Conservation (phyloP, 164 flowering plant genomes). For the Berberis thunbergii region DNA sequence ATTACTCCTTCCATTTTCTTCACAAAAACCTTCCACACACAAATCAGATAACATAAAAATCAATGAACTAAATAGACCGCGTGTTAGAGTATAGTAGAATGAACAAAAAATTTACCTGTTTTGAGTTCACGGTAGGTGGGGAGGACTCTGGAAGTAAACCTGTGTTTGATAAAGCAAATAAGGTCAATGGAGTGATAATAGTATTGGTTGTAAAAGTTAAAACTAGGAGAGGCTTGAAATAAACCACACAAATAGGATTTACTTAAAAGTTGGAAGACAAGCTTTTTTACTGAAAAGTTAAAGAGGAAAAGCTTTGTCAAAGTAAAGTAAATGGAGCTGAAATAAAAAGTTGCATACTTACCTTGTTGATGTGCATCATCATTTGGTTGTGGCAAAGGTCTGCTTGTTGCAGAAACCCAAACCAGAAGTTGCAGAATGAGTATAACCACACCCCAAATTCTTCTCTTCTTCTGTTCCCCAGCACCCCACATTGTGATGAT, state of each 20-base stretch:
- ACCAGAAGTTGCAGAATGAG: neutral
- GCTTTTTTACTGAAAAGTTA: neutral
- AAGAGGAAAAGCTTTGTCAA: neutral
- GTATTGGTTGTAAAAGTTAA: neutral
- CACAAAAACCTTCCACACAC: constrained; percentile 7
- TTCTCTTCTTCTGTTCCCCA: neutral
- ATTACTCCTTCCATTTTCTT: constrained; percentile 5
- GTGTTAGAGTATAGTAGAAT: neutral
- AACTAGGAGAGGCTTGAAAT: neutral
- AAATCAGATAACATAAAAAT: neutral
- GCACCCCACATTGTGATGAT: neutral
- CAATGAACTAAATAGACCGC: neutral
- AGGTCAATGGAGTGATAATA: neutral
- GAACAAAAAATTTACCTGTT: constrained; percentile 16
- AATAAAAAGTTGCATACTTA: neutral
- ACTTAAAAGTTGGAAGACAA: neutral
- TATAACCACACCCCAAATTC: neutral
- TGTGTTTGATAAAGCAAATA: constrained; percentile 5
- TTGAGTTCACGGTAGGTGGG: constrained; percentile 5
- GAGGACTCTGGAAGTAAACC: constrained; percentile 13
- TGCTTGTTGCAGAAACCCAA: constrained; percentile 20
- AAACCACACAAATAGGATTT: neutral
- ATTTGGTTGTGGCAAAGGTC: constrained; percentile 9
- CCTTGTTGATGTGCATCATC: constrained; percentile 13
- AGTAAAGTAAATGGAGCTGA: neutral